Conservation (phyloP, 805 yeast species). For the Kluyveromyces aestuarii region DNA sequence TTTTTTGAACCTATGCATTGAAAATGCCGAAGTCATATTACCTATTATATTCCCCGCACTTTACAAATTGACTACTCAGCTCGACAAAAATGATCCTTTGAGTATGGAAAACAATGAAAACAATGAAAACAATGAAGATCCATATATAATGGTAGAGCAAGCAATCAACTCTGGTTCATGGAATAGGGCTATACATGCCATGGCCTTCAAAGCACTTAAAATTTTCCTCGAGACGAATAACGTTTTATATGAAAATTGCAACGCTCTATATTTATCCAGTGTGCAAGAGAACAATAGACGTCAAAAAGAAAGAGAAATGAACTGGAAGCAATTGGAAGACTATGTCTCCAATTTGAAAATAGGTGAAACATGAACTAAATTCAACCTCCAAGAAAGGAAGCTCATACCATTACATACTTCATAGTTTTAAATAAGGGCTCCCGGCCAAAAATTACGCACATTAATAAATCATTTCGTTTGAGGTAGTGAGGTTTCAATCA, state of each 20-base stretch:
- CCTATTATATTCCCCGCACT: slow-evolving; percentile 88
- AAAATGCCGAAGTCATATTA: slow-evolving; percentile 82
- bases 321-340: slow-evolving; percentile 62
- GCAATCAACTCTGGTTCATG: slow-evolving; percentile 55
- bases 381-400: no score
- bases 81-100: slow-evolving; percentile 22
- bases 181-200: slow-evolving; percentile 87
- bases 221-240: slow-evolving; percentile 91
- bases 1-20: slow-evolving; percentile 81
- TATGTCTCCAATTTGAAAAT: slow-evolving; percentile 36
- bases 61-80: slow-evolving; percentile 64
- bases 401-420: no score
- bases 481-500: no score
- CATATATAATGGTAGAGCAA: slow-evolving; percentile 30
- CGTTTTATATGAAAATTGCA: slow-evolving; percentile 82
- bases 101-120: slow-evolving; percentile 21
- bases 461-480: no score
- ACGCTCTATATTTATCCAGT: slow-evolving; percentile 75
- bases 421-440: no score
- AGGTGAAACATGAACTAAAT: slow-evolving; percentile 3
- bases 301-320: slow-evolving; percentile 51
- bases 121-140: slow-evolving; percentile 21
- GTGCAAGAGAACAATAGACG: slow-evolving; percentile 63
- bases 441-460: no score
- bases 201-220: slow-evolving; percentile 85